Percentiles rank a stretch among this genome's conserved stretches.
Conservation (phyloP, 2,329 filamentous ascomycete genomes). For the Dactylellina drechsleri region DNA sequence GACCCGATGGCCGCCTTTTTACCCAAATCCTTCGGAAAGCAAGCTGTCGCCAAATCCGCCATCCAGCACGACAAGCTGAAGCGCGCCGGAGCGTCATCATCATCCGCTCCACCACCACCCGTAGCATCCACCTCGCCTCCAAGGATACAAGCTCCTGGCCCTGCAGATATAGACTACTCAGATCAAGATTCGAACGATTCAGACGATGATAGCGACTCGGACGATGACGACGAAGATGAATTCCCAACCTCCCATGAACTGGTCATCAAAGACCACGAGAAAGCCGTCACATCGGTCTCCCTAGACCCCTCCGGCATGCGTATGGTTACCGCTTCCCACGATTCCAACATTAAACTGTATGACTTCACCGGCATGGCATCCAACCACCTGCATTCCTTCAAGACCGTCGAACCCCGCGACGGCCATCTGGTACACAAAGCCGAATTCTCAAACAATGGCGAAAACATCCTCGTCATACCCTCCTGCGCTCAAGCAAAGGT, state of each 20-base stretch:
- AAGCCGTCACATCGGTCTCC: constrained; percentile 82
- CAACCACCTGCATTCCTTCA: constrained; percentile 92
- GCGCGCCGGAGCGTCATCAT: constrained; percentile 32
- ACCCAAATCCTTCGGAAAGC: constrained; percentile 86
- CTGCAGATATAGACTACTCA: constrained; percentile 55
- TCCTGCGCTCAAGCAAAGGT: constrained; percentile 91
- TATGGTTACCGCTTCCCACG: constrained; percentile 87
- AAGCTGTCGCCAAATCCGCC: constrained; percentile 64
- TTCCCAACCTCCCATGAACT: constrained; percentile 88
- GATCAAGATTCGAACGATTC: constrained; percentile 70
- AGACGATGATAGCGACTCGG: constrained; percentile 69
- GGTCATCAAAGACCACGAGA: constrained; percentile 89
- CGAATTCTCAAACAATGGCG: constrained; percentile 69
- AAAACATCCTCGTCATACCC: constrained; percentile 78
- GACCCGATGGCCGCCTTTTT: constrained; percentile 80
- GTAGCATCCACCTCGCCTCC: constrained; percentile 45
- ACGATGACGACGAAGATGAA: constrained; percentile 78
- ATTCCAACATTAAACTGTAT: constrained; percentile 90
- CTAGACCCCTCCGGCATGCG: constrained; percentile 86
- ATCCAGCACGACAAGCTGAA: constrained; percentile 45
- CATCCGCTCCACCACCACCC: constrained; percentile 11
- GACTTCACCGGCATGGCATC: constrained; percentile 97
- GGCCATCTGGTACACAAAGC: constrained; percentile 88
- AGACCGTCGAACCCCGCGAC: constrained; percentile 84
- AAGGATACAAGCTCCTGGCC: constrained; percentile 56